Base-by-base conservation (phyloP, 768 basidiomycete species). In the Russula ochroleuca region DNA sequence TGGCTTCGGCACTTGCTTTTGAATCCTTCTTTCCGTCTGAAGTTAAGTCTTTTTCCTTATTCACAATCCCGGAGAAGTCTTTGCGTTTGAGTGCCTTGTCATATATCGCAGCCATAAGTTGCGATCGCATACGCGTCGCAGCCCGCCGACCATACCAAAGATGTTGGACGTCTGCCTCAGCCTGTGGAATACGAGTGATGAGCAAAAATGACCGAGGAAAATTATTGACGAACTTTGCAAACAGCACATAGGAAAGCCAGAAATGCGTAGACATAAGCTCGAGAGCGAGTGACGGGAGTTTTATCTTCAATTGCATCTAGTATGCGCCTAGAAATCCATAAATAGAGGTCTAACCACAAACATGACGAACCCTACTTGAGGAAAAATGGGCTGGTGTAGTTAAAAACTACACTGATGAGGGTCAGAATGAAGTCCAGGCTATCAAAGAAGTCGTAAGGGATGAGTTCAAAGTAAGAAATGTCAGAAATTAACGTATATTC, bases 21-120 rank as follows among this genome's bases (percentile, higher is more conserved):
- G 55, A 52, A 50, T 61, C 57, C 67, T 66, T 65, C 31, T 67
- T 67, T 48, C 58, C 31, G 23, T 56, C 47, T 35, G 52, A 19
- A 17, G 15, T 45, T 55, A 40, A 49, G 8, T 23, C 40, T 2
- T 56, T 56, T 11, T 78, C 79, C 70, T 81, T 81, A 56, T 83
- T 79, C 10, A 90, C 78, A 43, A 92, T 77, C 1, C 93, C 94
- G 0, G 90, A 90, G 63, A 85, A 90, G 71, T 95, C 93, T 70
- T 84, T 87, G 35, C 94, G 78, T 72, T 87, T 88, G 40, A 96
- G 75, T 1, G 92, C 83, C 72, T 97, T 97, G 73, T 93, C 89
- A 70, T 94, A 96, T 57, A 96, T 90, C 2, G 86, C 75, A 0
- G 90, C 85, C 86, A 92, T 94, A 19, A 95, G 80, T 74, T 90